Conservation (phyloP, 805 yeast genomes). For the Metschnikowia reukaufii region DNA sequence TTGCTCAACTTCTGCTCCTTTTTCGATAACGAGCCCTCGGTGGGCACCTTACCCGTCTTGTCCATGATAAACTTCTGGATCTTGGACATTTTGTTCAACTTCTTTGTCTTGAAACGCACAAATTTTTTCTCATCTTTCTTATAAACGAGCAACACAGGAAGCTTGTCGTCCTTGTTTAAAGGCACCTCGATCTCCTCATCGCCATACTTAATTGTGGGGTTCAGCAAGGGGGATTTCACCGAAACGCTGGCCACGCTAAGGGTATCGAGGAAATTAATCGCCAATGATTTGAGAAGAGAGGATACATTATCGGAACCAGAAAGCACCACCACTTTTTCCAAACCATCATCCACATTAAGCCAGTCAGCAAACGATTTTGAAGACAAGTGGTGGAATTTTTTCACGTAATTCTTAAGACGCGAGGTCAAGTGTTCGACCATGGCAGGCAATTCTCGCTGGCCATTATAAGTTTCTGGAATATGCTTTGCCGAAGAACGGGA, state of each 20-base stretch:
- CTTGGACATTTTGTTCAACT: conserved; percentile 29
- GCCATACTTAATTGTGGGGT: conserved; percentile 16
- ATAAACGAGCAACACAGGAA: conserved; percentile 32
- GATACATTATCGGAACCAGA: conserved; percentile 50
- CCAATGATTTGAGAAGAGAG: conserved; percentile 61
- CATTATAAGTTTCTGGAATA: conserved; percentile 57
- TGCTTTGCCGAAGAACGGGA: conserved; percentile 29
- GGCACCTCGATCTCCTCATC: conserved; percentile 26
- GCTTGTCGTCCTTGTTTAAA: conserved; percentile 15
- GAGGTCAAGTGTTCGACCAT: conserved; percentile 55
- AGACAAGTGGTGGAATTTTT: conserved; percentile 40
- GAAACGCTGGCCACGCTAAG: conserved; percentile 47
- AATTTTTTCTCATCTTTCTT: conserved; percentile 23
- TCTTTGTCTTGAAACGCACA: conserved; percentile 24
- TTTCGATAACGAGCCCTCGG: conserved; percentile 40
- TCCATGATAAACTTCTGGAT: conserved; percentile 36
- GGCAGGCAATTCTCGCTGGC: conserved; percentile 57
- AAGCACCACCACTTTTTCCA: conserved; percentile 50
- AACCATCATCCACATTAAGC: conserved; percentile 27
- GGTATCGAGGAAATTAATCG: conserved; percentile 62
- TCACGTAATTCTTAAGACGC: conserved; percentile 66
- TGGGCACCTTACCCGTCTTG: conserved; percentile 32
- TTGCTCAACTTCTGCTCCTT: conserved; percentile 31
- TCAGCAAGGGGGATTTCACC: conserved; percentile 21
- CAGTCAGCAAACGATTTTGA: conserved; percentile 26